Evolutionary conservation across 148 eudicot species (phyloP), one percentile per base, ranked within the genome.

Genomic region (Beta vulgaris): DNA sequence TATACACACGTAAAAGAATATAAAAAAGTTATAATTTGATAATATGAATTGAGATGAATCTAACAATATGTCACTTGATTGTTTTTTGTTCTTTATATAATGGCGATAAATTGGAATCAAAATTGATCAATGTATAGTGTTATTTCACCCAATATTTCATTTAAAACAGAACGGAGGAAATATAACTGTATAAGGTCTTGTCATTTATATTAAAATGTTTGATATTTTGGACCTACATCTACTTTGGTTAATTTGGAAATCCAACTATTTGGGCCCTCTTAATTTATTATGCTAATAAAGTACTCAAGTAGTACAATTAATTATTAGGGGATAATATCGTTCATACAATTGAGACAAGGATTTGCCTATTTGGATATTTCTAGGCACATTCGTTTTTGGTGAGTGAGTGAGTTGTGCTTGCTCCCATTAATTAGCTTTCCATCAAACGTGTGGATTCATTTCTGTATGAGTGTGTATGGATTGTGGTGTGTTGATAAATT

Each of bases 151-250:
- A n/a, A n/a, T n/a, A n/a, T n/a, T n/a, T n/a, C n/a, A n/a, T n/a
- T n/a, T n/a, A n/a, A n/a, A n/a, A n/a, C n/a, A n/a, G n/a, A n/a
- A n/a, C n/a, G n/a, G n/a, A n/a, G n/a, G n/a, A n/a, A n/a, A n/a
- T n/a, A n/a, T n/a, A n/a, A n/a, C n/a, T n/a, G n/a, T n/a, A n/a
- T n/a, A n/a, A n/a, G n/a, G n/a, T n/a, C n/a, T n/a, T n/a, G n/a
- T n/a, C n/a, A n/a, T n/a, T n/a, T n/a, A n/a, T 29, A 59, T 34
- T 6, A 3, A 59, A 15, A 32, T 61, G 35, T 61, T 31, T 67
- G 69, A 26, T 65, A 26, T 5, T 9, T 40, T n/a, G 83, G 77
- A 48, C 77, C 83, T 77, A 72, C 73, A 54, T 40, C 10, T 15
- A 49, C 23, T 25, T 36, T 16, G 72, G 72, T 18, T 36, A 40